phyloP scores from a whole-genome alignment of 2,329 filamentous ascomycete species.

The Beauveria scarabaeidicola region DNA sequence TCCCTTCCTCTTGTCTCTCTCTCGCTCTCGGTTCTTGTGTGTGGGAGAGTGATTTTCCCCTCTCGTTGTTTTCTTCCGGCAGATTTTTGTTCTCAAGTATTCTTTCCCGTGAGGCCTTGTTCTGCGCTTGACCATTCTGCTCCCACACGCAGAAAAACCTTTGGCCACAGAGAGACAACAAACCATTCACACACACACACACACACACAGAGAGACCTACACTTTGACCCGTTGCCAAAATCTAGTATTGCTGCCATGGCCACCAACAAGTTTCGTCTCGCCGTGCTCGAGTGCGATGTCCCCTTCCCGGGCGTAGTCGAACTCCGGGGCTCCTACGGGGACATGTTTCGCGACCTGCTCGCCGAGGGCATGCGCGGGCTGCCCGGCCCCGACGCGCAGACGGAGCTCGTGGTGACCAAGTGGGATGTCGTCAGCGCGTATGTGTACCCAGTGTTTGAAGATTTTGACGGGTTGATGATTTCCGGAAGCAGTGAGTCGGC shows the following conservation, averaged over 20 bases:
- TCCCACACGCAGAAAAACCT: too few relatives aligned
- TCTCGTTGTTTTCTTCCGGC: background rate
- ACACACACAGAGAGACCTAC: background rate
- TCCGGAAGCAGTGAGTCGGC: constrained; percentile 24
- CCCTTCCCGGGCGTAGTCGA: constrained; percentile 20
- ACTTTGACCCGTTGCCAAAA: background rate
- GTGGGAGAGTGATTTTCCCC: background rate
- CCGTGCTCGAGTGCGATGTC: constrained; percentile 25
- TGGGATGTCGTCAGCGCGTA: constrained; percentile 24
- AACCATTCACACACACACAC: background rate
- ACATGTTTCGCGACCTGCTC: constrained; percentile 23
- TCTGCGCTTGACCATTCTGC: too few relatives aligned
- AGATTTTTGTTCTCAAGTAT: too few relatives aligned
- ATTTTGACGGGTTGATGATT: constrained; percentile 24
- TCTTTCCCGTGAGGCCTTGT: too few relatives aligned
- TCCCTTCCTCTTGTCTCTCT: background rate
- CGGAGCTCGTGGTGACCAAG: constrained; percentile 20
- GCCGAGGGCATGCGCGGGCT: constrained; percentile 18
- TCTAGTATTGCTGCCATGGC: constrained; percentile 14
- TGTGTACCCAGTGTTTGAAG: constrained; percentile 19
- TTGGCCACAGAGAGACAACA: background rate
- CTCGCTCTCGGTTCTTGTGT: background rate
- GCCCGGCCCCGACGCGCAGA: constrained; percentile 13
- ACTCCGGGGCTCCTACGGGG: constrained; percentile 22
- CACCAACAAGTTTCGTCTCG: constrained; percentile 3